Evolutionary conservation across 78 protist species (phyloP), one percentile per base, ranked within the genome.

Genomic region (Abeoforma whisleri): DNA sequence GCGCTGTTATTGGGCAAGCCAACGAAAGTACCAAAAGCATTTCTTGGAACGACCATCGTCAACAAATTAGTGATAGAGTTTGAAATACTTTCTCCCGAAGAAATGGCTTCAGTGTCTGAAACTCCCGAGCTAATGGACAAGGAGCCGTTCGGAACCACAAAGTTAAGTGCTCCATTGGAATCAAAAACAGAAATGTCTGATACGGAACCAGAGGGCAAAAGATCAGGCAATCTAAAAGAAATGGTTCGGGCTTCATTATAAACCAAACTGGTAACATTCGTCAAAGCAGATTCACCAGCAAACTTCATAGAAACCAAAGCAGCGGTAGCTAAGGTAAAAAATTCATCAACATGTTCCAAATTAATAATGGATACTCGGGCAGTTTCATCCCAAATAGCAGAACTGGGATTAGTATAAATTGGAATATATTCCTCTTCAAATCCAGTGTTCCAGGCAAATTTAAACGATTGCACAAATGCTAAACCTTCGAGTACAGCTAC

Each of bases 401-500:
- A 19, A 19, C 12, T 48, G 5, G 62, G 62, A 48, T 5, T 19
- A 48, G 62, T 48, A 12, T 48, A 48, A 19, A 48, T 48, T 5
- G 23, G 32, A 74, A 30, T 25, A 25, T 0, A 0, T 74, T 37
- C 79, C 75, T 22, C 79, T 0, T 74, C 28, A 74, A 22, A 30
- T n/a, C 16, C 68, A 22, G 34, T 33, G 34, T 30, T 57, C 83
- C 83, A 79, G 8, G 83, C 83, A 57, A 79, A 79, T 22, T 62
- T 8, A 57, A 79, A 79, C 19, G 57, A 34, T 38, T 79, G 83
- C 28, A 79, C 83, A 79, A 79, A 79, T 22, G 57, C 57, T 16
- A 79, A 79, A 19, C 83, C 83, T 57, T 79, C 83, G 68, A 79
- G 40, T 35, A 79, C 83, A 19, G 34, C 83, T 19, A 79, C 83